phyloP scores from a whole-genome alignment of 495 filamentous ascomycete genomes.

The Neurospora sp. region DNA sequence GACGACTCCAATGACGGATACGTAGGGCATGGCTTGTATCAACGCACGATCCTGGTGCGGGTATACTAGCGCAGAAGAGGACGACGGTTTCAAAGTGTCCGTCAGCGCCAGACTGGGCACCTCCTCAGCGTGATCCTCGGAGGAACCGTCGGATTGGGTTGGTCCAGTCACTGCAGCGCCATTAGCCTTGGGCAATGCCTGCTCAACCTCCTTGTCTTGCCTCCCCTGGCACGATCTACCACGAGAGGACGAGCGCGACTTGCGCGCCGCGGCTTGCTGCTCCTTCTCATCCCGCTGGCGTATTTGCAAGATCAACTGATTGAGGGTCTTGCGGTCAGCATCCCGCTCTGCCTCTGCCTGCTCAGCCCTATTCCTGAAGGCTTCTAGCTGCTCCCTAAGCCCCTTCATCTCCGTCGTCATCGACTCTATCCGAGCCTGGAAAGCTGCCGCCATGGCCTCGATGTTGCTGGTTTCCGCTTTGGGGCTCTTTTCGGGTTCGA shows the following conservation, averaged over 20 bases:
- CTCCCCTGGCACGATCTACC: constrained; percentile 4
- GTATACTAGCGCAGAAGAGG: constrained; percentile 10
- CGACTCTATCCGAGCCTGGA: constrained; percentile 66
- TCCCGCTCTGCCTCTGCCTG: constrained; percentile 65
- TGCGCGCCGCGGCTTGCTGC: constrained; percentile 18
- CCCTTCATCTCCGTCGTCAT: constrained; percentile 78
- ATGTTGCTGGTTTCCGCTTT: constrained; percentile 33
- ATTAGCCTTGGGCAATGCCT: constrained; percentile 1
- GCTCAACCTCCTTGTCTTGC: constrained; percentile 1
- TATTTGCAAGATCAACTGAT: constrained; percentile 81
- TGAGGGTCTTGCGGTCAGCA: constrained; percentile 57
- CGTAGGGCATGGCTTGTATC: constrained; percentile 66
- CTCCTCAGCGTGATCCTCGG: constrained; percentile 11
- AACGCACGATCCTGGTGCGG: constrained; percentile 30
- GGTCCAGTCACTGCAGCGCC: constrained; percentile 5
- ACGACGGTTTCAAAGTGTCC: constrained; percentile 31
- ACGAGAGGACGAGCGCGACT: constrained; percentile 12
- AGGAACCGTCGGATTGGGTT: constrained; percentile 5
- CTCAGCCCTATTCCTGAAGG: constrained; percentile 66
- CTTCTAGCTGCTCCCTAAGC: constrained; percentile 68
- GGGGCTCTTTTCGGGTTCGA: constrained; percentile 15
- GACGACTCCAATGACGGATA: constrained; percentile 81
- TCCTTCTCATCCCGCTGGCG: constrained; percentile 52
- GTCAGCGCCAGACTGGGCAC: constrained; percentile 1
- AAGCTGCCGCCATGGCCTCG: constrained; percentile 32